A percentile compares a stretch with the other conserved stretches of the same genome.
Evolutionary conservation across 2,329 filamentous ascomycete genomes (phyloP).

Genomic region (Knufia petricola): DNA sequence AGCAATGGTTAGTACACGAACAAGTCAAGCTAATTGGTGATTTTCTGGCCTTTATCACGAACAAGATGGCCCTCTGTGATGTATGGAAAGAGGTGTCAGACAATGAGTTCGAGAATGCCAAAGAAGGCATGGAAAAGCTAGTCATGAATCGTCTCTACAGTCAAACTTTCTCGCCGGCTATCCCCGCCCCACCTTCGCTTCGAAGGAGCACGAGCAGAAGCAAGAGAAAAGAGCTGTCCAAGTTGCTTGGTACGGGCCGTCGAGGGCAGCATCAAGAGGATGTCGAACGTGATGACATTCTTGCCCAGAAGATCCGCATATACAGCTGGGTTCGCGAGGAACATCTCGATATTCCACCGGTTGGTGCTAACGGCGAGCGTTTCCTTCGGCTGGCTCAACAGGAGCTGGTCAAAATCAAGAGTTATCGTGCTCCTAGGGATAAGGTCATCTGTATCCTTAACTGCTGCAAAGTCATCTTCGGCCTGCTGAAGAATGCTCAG

Average conservation of each 20-base stretch:
- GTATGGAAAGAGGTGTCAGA: conserved; percentile 95
- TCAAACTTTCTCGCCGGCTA: conserved; percentile 93
- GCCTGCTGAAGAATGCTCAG: conserved; percentile 81
- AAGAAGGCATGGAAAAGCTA: conserved; percentile 98
- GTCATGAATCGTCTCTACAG: conserved; percentile 97
- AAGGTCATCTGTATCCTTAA: conserved; percentile 98
- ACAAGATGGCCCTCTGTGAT: conserved; percentile 96
- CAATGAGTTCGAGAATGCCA: conserved; percentile 93
- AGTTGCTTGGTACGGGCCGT: conserved; percentile 67
- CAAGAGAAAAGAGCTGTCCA: conserved; percentile 58
- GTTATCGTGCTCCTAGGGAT: conserved; percentile 90
- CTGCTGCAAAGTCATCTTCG: conserved; percentile 99
- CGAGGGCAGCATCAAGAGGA: conserved; percentile 96
- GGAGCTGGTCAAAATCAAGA: conserved; percentile 92
- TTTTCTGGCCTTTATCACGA: conserved; percentile 90
- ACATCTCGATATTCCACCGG: conserved; percentile 80
- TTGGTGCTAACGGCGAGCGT: conserved; percentile 75
- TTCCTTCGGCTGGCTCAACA: conserved; percentile 86
- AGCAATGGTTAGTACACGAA: conserved; percentile 99
- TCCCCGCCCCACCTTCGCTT: conserved; percentile 67
- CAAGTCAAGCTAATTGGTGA: conserved; percentile 98
- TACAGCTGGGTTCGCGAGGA: conserved; percentile 92
- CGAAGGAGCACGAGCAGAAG: conserved; percentile 48
- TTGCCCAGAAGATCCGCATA: conserved; percentile 92
- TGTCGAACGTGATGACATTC: conserved; percentile 89